Conservation (phyloP, 129 eudicot species). For the Artemisia tridentata region DNA sequence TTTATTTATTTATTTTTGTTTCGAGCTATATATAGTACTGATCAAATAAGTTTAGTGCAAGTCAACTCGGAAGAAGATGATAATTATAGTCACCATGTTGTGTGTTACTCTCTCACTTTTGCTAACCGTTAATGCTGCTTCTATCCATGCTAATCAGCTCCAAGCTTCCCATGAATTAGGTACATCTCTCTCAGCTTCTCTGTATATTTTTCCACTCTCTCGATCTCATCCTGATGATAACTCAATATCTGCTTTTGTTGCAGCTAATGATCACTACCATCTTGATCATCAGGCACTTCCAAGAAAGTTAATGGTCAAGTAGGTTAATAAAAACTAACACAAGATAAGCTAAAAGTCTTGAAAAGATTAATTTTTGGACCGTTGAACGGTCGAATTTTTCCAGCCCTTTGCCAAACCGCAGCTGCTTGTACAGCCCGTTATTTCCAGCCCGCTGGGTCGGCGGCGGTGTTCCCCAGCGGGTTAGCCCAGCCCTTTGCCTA, state of each 20-base stretch:
- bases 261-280: conserved; percentile 16
- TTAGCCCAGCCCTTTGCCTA: too few relatives aligned
- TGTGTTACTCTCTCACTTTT: conserved; percentile 26
- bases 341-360: not conserved
- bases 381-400: too few relatives aligned
- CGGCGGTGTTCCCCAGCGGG: too few relatives aligned
- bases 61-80: conserved; percentile 18
- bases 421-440: too few relatives aligned
- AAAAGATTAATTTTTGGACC: not conserved
- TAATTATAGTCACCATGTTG: conserved; percentile 15
- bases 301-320: conserved; percentile 32
- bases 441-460: too few relatives aligned
- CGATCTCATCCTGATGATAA: not conserved
- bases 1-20: too few relatives aligned
- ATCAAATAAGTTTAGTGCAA: conserved; percentile 2
- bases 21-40: conserved; percentile 7
- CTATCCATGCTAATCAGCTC: conserved; percentile 25
- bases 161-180: conserved; percentile 29
- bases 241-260: not conserved
- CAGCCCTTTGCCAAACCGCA: too few relatives aligned
- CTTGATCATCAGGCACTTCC: conserved; percentile 24
- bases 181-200: not conserved
- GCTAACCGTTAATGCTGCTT: conserved; percentile 24
- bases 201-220: not conserved
- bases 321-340: not conserved